phyloP scores from a whole-genome alignment of 352 stramenopile genomes.

The Pseudoperonospora humuli region DNA sequence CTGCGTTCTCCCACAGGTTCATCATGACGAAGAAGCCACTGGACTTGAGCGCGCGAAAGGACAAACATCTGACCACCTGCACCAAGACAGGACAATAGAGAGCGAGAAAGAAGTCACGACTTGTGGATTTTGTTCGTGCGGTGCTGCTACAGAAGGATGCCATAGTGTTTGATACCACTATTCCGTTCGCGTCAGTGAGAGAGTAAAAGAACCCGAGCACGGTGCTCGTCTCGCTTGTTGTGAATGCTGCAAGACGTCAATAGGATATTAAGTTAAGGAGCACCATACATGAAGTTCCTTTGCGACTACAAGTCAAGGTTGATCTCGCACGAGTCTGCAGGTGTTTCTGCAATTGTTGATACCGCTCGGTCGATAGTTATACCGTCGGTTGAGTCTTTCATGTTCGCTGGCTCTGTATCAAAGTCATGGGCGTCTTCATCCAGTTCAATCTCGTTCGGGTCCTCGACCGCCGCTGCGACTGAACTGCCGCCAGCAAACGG shows the following conservation, averaged over 20 bases:
- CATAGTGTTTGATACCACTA: too few relatives aligned
- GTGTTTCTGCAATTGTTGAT: slow-evolving; percentile 3
- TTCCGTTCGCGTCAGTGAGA: slow-evolving; percentile 74
- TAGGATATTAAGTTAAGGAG: too few relatives aligned
- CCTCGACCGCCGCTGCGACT: slow-evolving; percentile 14
- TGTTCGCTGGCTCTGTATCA: slow-evolving; percentile 12
- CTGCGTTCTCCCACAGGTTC: slow-evolving; percentile 21
- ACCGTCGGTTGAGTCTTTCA: slow-evolving; percentile 1
- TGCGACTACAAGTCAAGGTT: slow-evolving; percentile 32
- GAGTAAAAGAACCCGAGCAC: slow-evolving; percentile 77
- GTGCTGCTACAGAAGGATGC: slow-evolving; percentile 3
- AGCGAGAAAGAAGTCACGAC: neutral
- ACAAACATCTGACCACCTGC: slow-evolving; percentile 86
- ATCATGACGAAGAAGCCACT: slow-evolving; percentile 48
- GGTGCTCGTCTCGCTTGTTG: too few relatives aligned
- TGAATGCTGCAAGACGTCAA: too few relatives aligned
- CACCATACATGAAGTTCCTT: too few relatives aligned
- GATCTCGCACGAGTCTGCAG: slow-evolving; percentile 28
- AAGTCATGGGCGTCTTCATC: slow-evolving; percentile 25
- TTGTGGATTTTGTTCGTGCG: neutral
- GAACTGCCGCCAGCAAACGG: slow-evolving; percentile 51
- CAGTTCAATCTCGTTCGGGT: slow-evolving; percentile 56
- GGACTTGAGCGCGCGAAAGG: slow-evolving; percentile 62
- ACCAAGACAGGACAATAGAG: neutral
- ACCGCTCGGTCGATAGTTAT: neutral